Evolutionary conservation across 441 rosid species (phyloP).

Genomic region (Aleurites moluccanus): DNA sequence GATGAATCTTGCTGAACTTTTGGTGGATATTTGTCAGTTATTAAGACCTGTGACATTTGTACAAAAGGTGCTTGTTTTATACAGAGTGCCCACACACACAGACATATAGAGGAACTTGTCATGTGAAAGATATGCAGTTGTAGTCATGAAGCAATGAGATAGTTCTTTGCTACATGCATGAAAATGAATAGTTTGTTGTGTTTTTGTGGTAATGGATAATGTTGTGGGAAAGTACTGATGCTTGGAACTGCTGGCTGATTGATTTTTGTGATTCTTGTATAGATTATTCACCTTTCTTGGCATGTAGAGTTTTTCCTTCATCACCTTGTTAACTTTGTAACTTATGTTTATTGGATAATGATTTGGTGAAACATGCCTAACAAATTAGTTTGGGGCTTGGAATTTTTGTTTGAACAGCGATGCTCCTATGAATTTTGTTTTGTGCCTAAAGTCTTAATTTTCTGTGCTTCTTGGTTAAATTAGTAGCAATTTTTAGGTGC

Average conservation of each 20-base stretch:
- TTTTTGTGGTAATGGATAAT: neutral
- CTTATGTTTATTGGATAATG: neutral
- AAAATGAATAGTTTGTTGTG: neutral
- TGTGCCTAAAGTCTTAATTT: neutral
- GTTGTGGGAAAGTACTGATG: neutral
- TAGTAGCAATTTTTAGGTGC: neutral
- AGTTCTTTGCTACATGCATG: neutral
- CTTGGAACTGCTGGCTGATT: slow-evolving; percentile 2
- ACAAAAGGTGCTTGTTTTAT: slow-evolving; percentile 64
- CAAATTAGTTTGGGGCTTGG: neutral
- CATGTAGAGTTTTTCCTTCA: neutral
- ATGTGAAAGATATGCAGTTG: neutral
- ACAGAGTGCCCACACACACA: slow-evolving; percentile 9
- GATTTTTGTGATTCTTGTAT: neutral
- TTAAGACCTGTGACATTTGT: slow-evolving; percentile 61
- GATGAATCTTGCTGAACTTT: slow-evolving; percentile 83
- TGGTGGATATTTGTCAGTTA: slow-evolving; percentile 93
- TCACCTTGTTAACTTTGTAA: neutral
- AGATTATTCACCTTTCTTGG: neutral
- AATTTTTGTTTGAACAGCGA: neutral
- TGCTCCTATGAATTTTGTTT: neutral
- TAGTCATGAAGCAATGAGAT: slow-evolving; percentile 12
- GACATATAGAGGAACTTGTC: neutral
- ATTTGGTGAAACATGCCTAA: neutral
- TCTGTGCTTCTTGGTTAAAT: neutral